Base-by-base conservation (phyloP, 2,329 filamentous ascomycete species). In the Exophiala spinifera region DNA sequence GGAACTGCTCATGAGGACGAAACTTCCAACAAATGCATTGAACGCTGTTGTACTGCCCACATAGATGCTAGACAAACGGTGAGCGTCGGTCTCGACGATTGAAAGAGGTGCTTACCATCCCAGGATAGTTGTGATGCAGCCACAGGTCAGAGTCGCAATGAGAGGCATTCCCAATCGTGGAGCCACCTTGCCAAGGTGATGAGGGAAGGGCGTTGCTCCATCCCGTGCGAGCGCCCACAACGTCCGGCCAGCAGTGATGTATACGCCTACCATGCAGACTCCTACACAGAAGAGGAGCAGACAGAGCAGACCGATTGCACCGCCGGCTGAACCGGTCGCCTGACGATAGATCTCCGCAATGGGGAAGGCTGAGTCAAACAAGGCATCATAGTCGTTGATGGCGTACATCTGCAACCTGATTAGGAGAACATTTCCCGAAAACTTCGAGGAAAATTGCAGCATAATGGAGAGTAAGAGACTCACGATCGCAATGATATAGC, bases 321-420 rank as follows among this genome's bases (percentile, higher is more conserved):
- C 81, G 0, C 72, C 72, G 0, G 70, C 71, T 1, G 75, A 78
- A 0, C 76, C 75, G 0, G 80, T 83, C 0, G 79, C 80, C 66
- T 84, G 81, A 21, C 66, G 74, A 67, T 88, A 89, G 54, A 89
- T 84, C 49, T 84, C 81, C 5, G 83, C 81, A 11, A 88, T 79
- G 0, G 86, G 86, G 61, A 84, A 86, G 79, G 43, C 63, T 53
- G 66, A 72, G 14, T 60, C 64, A n/a, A 72, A 62, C 6, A 78
- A 67, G 5, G 67, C 67, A 20, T 72, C 66, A 11, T 76, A 65
- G 56, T 79, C 72, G 36, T 67, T 72, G 49, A 81, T 76, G 10
- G 73, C 71, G 59, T 81, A 81, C 61, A 80, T 88, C 84, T 0
- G 82, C 80, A 33, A 87, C 66, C 65, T 87, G 84, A 0, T 80